Conservation (phyloP, 768 basidiomycete genomes). For the button mushroom (Agaricus bisporus) region DNA sequence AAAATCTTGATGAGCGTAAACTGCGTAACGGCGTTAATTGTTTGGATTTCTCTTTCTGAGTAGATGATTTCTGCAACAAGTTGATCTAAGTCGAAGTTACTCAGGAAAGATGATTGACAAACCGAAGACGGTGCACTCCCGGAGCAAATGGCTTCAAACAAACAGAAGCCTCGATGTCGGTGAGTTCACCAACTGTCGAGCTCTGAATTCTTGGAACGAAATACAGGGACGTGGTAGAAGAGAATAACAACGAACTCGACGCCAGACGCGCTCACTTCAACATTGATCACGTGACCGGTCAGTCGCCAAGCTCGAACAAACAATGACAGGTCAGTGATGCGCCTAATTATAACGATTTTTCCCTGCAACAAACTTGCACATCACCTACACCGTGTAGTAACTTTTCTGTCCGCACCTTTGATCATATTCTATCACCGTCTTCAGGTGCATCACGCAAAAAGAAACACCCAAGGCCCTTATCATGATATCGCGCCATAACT, state of each 20-base stretch:
- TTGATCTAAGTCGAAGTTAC: neutral
- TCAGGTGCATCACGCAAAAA: too few species aligned
- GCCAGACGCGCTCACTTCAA: conserved; percentile 8
- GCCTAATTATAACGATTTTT: too few species aligned
- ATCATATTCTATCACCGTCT: too few species aligned
- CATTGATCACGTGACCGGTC: conserved; percentile 5
- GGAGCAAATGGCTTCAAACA: neutral
- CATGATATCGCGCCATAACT: neutral
- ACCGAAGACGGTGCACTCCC: neutral
- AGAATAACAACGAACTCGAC: conserved; percentile 2
- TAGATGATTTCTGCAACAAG: neutral
- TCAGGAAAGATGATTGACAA: neutral
- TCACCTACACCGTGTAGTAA: too few species aligned
- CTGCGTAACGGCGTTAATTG: conserved; percentile 8
- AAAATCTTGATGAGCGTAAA: neutral
- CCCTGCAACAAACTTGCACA: too few species aligned
- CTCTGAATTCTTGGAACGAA: neutral
- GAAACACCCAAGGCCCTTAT: neutral
- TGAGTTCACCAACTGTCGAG: conserved; percentile 3
- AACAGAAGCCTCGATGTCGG: conserved; percentile 5
- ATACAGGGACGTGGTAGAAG: neutral
- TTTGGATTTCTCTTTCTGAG: neutral
- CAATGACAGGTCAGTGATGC: neutral
- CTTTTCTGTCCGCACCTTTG: too few species aligned
- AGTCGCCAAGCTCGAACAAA: neutral